These are phyloP conservation scores for Pseudopyricularia cyperi DNA, from an alignment of 2,329 filamentous ascomycete genomes.

Conservation along the genomic window DNA sequence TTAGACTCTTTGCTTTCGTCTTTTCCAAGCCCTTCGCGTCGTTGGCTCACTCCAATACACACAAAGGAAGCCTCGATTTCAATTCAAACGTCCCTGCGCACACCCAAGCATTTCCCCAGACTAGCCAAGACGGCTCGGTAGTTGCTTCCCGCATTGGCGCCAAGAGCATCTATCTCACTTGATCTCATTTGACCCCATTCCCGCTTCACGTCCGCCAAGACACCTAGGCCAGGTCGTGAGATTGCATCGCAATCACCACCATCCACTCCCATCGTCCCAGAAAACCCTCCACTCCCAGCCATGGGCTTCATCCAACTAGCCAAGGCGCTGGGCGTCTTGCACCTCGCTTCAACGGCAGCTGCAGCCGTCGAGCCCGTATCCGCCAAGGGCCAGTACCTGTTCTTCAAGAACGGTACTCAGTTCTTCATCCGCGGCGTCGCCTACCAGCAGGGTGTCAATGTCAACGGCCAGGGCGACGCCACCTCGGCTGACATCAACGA, in stretches of 20 bases:
- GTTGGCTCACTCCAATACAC: not conserved
- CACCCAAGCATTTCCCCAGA: constrained; percentile 1
- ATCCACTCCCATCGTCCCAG: not conserved
- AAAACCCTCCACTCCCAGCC: too few relatives aligned
- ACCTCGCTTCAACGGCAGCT: not conserved
- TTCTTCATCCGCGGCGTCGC: constrained; percentile 61
- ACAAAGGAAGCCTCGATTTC: too few relatives aligned
- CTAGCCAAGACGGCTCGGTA: not conserved
- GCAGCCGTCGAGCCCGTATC: not conserved
- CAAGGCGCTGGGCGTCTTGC: constrained; percentile 4
- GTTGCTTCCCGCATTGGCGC: constrained; percentile 3
- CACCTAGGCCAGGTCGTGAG: not conserved
- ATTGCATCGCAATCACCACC: not conserved
- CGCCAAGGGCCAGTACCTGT: constrained; percentile 16
- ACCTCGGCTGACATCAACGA: constrained; percentile 30
- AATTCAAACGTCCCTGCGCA: not conserved
- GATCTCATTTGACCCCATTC: not conserved
- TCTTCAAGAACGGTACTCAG: constrained; percentile 49
- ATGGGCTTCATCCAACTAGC: not conserved
- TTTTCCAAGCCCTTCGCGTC: not conserved
- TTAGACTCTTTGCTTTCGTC: not conserved
- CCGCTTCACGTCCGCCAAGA: not conserved
- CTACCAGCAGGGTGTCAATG: constrained; percentile 54
- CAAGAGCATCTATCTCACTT: not conserved
- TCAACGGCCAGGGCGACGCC: constrained; percentile 25